Evolutionary conservation across 345 rosid species (phyloP).

Genomic region (Excoecaria agallocha): DNA sequence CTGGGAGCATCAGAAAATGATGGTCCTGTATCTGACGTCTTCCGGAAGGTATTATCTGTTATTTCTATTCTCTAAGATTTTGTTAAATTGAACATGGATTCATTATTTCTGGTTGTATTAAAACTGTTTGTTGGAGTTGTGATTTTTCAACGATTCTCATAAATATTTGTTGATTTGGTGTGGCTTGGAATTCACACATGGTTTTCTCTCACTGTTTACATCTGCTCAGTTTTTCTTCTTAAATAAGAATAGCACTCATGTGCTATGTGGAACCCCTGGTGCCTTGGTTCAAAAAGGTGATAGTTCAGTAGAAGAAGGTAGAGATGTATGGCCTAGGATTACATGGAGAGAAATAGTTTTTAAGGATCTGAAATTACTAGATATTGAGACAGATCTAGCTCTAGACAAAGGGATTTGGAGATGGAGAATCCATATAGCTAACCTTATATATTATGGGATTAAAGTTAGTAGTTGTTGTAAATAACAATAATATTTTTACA

Average conservation of each 20-base stretch:
- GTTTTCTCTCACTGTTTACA: slow-evolving; percentile 1
- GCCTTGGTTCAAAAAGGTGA: too few species aligned
- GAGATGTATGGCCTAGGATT: too few species aligned
- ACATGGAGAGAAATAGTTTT: too few species aligned
- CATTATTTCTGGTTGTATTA: slow-evolving; percentile 1
- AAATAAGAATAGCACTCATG: neutral
- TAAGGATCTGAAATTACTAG: too few species aligned
- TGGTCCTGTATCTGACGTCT: slow-evolving; percentile 92
- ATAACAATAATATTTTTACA: too few species aligned
- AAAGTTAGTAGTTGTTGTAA: too few species aligned
- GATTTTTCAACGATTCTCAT: neutral
- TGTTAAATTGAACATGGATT: slow-evolving; percentile 8
- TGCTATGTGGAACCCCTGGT: too few species aligned
- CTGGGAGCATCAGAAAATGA: slow-evolving; percentile 80
- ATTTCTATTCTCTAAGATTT: slow-evolving; percentile 3
- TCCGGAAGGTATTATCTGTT: slow-evolving; percentile 54
- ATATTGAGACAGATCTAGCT: too few species aligned
- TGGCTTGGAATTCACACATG: neutral
- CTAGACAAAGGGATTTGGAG: too few species aligned
- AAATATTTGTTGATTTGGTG: neutral
- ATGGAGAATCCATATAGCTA: too few species aligned
- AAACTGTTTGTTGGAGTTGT: slow-evolving; percentile 4
- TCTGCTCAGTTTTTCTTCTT: slow-evolving; percentile 3
- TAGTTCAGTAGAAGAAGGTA: too few species aligned
- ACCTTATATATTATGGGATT: too few species aligned